These are phyloP conservation scores for Arthrobotrys conoides DNA, from an alignment of 2,329 filamentous ascomycete genomes.

Conservation along the genomic window DNA sequence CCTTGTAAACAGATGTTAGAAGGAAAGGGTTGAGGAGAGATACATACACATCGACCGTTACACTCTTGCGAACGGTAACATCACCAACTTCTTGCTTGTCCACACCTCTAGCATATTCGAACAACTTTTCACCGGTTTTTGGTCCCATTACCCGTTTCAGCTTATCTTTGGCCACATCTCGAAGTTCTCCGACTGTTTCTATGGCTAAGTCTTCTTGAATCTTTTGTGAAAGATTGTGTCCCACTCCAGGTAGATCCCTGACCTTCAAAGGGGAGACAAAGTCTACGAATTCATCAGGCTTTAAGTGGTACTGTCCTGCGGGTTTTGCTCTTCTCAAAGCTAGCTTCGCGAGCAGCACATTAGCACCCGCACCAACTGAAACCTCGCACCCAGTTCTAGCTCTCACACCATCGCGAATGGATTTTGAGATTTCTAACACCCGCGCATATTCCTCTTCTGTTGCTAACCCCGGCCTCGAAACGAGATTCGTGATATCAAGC, in stretches of 20 bases:
- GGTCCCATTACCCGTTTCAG: conserved; percentile 82
- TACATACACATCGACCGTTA: conserved; percentile 84
- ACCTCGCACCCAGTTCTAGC: conserved; percentile 82
- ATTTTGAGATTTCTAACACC: conserved; percentile 78
- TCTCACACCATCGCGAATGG: conserved; percentile 79
- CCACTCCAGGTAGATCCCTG: conserved; percentile 89
- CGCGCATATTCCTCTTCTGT: conserved; percentile 16
- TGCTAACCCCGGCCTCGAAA: conserved; percentile 76
- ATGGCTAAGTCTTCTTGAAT: conserved; percentile 85
- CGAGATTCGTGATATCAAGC: conserved; percentile 82
- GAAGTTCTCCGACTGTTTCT: conserved; percentile 84
- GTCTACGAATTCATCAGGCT: conserved; percentile 81
- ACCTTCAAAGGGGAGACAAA: conserved; percentile 84
- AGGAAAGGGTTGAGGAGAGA: not conserved
- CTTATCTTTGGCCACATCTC: conserved; percentile 76
- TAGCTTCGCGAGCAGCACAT: conserved; percentile 91
- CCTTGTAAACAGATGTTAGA: conserved; percentile 4
- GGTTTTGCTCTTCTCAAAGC: conserved; percentile 93
- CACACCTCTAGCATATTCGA: conserved; percentile 90
- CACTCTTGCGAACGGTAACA: conserved; percentile 87
- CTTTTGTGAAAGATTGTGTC: conserved; percentile 87
- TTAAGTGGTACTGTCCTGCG: conserved; percentile 90
- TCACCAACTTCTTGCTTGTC: conserved; percentile 84
- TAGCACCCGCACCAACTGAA: conserved; percentile 91
- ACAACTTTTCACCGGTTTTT: conserved; percentile 91